These are phyloP conservation scores for Penicillium robsamsonii DNA, from an alignment of 495 filamentous ascomycete species.

Conservation along the genomic window DNA sequence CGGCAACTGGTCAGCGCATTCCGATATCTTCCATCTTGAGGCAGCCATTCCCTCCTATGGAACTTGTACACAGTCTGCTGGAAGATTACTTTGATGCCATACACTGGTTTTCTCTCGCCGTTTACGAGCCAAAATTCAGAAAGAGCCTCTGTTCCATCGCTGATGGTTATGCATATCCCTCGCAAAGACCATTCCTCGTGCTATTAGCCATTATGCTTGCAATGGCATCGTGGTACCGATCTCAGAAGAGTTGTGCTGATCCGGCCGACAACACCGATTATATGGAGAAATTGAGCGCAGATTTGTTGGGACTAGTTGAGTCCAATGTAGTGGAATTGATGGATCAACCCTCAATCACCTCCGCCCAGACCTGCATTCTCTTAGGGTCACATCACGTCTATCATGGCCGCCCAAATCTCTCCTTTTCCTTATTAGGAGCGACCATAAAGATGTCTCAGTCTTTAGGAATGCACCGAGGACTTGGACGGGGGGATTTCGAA, in stretches of 20 bases:
- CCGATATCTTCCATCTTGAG: constrained; percentile 24
- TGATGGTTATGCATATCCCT: constrained; percentile 28
- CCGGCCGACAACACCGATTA: constrained; percentile 10
- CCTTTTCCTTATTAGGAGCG: constrained; percentile 36
- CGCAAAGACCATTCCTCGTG: constrained; percentile 29
- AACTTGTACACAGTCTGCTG: constrained; percentile 20
- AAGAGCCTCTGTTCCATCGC: constrained; percentile 23
- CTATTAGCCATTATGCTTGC: constrained; percentile 29
- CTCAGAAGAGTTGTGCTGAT: constrained; percentile 13
- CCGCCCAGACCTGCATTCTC: constrained; percentile 32
- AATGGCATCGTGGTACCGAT: constrained; percentile 36
- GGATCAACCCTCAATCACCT: constrained; percentile 31
- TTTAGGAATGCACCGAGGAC: constrained; percentile 33
- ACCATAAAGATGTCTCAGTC: constrained; percentile 36
- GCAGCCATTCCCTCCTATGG: constrained; percentile 21
- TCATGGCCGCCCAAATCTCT: constrained; percentile 34
- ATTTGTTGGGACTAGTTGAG: constrained; percentile 22
- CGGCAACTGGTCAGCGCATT: constrained; percentile 6
- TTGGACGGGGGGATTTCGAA: constrained; percentile 16
- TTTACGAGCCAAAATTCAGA: constrained; percentile 34
- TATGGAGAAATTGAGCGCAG: constrained; percentile 15
- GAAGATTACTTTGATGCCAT: constrained; percentile 35
- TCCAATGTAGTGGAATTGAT: constrained; percentile 33
- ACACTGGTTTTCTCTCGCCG: constrained; percentile 37
- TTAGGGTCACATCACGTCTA: constrained; percentile 37